Conservation (phyloP, 805 yeast genomes). For the Torulaspora gathmanii region DNA sequence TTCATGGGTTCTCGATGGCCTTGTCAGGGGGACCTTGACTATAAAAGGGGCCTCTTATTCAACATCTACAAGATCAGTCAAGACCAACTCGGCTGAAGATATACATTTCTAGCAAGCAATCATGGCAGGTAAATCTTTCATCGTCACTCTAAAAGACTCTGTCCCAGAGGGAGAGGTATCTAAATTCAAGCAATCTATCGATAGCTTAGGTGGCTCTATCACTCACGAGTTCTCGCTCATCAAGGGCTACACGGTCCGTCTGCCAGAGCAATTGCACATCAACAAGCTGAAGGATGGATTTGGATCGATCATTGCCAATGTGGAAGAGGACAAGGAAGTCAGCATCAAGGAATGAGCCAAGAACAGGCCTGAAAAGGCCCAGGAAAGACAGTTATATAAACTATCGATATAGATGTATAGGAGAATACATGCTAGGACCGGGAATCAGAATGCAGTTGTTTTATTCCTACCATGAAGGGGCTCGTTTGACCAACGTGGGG, state of each 20-base stretch:
- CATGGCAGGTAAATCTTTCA: conserved; percentile 22
- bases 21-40: neutral
- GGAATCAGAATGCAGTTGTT: neutral
- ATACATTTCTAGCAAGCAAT: neutral
- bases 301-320: conserved; percentile 46
- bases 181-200: conserved; percentile 38
- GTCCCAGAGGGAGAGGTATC: conserved; percentile 39
- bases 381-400: neutral
- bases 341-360: conserved; percentile 35
- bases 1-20: neutral
- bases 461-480: neutral
- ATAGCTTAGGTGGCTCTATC: conserved; percentile 41
- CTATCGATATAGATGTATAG: conserved; percentile 1
- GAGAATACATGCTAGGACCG: neutral
- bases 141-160: conserved; percentile 44
- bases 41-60: conserved; percentile 1
- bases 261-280: conserved; percentile 49
- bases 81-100: neutral
- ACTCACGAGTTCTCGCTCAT: conserved; percentile 46
- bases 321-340: conserved; percentile 69
- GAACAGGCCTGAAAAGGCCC: neutral
- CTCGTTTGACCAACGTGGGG: no score
- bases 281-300: conserved; percentile 42
- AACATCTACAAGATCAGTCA: neutral
- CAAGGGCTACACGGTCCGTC: conserved; percentile 48